Evolutionary conservation across 805 yeast genomes (phyloP).

Genomic region (Wickerhamomyces chaumierensis): DNA sequence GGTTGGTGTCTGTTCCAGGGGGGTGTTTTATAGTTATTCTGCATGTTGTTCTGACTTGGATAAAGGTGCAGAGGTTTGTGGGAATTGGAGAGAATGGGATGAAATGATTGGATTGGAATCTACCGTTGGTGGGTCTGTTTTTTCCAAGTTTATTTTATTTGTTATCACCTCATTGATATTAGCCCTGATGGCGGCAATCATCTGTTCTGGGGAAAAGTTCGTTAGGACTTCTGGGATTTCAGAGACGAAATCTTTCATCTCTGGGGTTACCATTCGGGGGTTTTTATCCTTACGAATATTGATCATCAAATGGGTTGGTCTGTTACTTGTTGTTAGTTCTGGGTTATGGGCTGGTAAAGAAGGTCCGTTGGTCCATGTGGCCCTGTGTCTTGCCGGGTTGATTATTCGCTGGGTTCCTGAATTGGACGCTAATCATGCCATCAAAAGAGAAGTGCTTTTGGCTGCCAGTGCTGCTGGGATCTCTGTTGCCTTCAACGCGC

Average conservation of each 20-base stretch:
- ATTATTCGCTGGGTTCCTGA: conserved; percentile 23
- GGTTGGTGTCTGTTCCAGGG: conserved; percentile 36
- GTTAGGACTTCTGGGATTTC: conserved; percentile 56
- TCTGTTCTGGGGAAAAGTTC: conserved; percentile 22
- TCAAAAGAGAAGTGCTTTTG: conserved; percentile 50
- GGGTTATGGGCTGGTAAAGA: conserved; percentile 82
- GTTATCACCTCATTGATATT: conserved; percentile 25
- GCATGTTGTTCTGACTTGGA: conserved; percentile 20
- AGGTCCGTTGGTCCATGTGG: conserved; percentile 77
- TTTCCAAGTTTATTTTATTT: conserved; percentile 25
- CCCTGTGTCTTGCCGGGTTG: conserved; percentile 44
- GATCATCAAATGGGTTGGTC: conserved; percentile 43
- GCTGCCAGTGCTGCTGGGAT: conserved; percentile 82
- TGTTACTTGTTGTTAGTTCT: conserved; percentile 56
- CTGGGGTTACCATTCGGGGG: conserved; percentile 46
- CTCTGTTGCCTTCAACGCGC: conserved; percentile 76
- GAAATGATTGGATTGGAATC: conserved; percentile 15
- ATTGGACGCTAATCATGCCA: conserved; percentile 38
- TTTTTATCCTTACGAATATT: conserved; percentile 44
- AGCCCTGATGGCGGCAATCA: conserved; percentile 26
- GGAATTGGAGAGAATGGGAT: conserved; percentile 23
- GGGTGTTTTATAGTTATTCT: conserved; percentile 17
- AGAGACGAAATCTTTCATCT: conserved; percentile 56
- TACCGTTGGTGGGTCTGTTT: conserved; percentile 19
- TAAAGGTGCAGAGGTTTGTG: conserved; percentile 21